Evolutionary conservation across 257 asterid genomes (phyloP).

Genomic region (Hygrophila difformis): DNA sequence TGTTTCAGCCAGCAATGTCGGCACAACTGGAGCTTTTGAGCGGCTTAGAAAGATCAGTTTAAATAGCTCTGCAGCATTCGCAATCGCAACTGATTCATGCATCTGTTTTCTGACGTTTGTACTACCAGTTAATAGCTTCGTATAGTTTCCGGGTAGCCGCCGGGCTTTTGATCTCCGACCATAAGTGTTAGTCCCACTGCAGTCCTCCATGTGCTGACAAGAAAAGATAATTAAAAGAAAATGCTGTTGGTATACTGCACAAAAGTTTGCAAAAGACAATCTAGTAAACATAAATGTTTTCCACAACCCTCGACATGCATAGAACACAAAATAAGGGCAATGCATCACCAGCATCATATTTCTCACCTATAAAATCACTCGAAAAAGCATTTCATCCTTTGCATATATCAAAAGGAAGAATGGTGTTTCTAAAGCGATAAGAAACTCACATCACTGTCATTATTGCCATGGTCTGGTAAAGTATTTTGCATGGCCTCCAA

Average conservation of each 20-base stretch:
- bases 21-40: conserved; percentile 63
- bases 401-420: conserved; percentile 10
- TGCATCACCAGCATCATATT: not conserved
- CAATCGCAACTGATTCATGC: conserved; percentile 77
- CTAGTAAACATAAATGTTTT: too few relatives aligned
- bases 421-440: conserved; percentile 1
- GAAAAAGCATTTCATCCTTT: not conserved
- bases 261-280: conserved; percentile 7
- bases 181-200: conserved; percentile 37
- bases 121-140: conserved; percentile 40
- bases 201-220: conserved; percentile 32
- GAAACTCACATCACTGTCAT: conserved; percentile 40
- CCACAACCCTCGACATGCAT: too few relatives aligned
- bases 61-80: conserved; percentile 90
- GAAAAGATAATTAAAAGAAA: conserved; percentile 21
- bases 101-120: conserved; percentile 34
- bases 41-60: conserved; percentile 84
- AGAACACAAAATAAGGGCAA: too few relatives aligned
- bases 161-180: conserved; percentile 42
- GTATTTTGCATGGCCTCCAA: conserved; percentile 27
- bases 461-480: conserved; percentile 24
- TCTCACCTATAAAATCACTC: not conserved
- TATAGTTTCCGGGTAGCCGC: conserved; percentile 38
- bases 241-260: conserved; percentile 19
- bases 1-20: conserved; percentile 73